Evolutionary conservation across 306 rosid species (phyloP), one percentile per base, ranked within the genome.

Genomic region (Sesbania bispinosa): DNA sequence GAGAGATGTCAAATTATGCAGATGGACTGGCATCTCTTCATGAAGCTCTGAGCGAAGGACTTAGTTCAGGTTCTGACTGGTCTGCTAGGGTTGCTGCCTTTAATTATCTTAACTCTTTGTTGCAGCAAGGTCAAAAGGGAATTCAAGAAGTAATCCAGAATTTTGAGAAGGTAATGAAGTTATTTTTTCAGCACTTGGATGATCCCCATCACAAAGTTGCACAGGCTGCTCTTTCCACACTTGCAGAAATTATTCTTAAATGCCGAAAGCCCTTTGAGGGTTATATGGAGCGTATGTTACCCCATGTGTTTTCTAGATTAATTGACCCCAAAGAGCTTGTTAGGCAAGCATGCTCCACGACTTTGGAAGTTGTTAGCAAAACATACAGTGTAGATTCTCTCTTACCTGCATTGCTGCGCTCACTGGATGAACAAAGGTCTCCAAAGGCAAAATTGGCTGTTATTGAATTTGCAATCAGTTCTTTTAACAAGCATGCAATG

Each of bases 171-270:
- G 96, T 92, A 20, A 95, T 95, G 97, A 95, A 95, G 87, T 83
- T 95, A 77, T 95, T 92, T 83, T 95, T 95, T 85, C 97, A 88
- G 83, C 97, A 95, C 77, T 83, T 95, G 88, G 97, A 95, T 79
- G 99, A 95, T 76, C 99, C 97, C 71, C 99, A 95, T 78, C 96
- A 95, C 72, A 95, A 95, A 88, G 92, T 95, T 79, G 97, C 99
- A 26, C 99, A 95, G 78, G 99, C 97, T 68, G 97, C 97, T 73
- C 99, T 95, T 73, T 85, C 92, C 63, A 86, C 99, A 26, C 96
- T 95, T n/a, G 90, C 92, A 15, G 97, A 95, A 72, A 70, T 95
- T 53, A 87, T 95, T 88, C 89, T 93, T 75, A 76, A 93, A 55
- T 92, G 96, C 81, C 86, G 96, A 50, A 95, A 86, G 85, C 96